Evolutionary conservation across 2,329 filamentous ascomycete genomes (phyloP).

Genomic region (Aureobasidium lini): DNA sequence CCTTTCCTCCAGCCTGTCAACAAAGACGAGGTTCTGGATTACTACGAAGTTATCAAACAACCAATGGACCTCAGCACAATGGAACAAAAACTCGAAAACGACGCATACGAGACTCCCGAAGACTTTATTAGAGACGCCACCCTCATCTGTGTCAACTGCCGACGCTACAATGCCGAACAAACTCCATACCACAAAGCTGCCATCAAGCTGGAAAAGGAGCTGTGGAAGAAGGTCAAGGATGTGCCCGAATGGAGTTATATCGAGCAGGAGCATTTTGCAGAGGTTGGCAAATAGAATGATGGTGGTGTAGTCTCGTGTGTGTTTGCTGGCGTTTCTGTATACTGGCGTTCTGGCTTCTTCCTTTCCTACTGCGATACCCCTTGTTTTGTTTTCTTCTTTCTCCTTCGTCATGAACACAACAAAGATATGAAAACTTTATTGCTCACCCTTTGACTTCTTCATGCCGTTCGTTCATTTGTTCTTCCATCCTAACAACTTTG

Average conservation of each 20-base stretch:
- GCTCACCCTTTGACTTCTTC: background rate
- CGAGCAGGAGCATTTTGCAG: slow-evolving; percentile 27
- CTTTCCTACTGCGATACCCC: slow-evolving; percentile 3
- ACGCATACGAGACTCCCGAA: slow-evolving; percentile 83
- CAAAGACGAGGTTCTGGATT: slow-evolving; percentile 93
- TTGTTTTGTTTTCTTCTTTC: background rate
- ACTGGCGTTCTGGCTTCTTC: background rate
- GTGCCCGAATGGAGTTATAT: slow-evolving; percentile 73
- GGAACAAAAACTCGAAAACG: slow-evolving; percentile 90
- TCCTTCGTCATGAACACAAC: background rate
- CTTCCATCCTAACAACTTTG: no score
- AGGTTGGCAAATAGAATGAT: slow-evolving; percentile 10
- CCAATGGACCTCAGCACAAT: slow-evolving; percentile 96
- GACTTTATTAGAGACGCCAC: slow-evolving; percentile 86
- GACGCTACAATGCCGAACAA: slow-evolving; percentile 91
- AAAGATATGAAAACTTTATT: background rate
- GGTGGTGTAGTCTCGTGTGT: background rate
- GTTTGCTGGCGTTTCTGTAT: background rate
- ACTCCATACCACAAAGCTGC: slow-evolving; percentile 94
- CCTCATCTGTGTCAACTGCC: slow-evolving; percentile 89
- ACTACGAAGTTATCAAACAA: slow-evolving; percentile 96
- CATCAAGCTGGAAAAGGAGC: slow-evolving; percentile 85
- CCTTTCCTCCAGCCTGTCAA: slow-evolving; percentile 92
- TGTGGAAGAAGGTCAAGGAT: slow-evolving; percentile 88
- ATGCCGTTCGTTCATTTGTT: background rate